Conservation (phyloP, 768 basidiomycete species). For the Piloderma croceum region DNA sequence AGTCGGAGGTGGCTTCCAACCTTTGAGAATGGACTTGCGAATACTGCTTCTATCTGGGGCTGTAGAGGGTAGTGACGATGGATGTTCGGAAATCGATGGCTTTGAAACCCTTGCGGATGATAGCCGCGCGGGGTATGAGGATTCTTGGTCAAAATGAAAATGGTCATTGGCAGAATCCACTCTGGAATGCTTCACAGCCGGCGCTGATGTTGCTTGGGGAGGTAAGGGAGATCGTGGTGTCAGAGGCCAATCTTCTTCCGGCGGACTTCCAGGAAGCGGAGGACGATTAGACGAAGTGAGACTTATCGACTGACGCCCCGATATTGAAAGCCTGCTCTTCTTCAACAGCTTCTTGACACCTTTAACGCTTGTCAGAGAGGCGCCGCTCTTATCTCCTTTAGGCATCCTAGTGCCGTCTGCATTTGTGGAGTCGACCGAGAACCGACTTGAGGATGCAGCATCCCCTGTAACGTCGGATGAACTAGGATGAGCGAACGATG, state of each 20-base stretch:
- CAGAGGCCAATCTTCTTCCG: too few species aligned
- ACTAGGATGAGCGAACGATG: too few species aligned
- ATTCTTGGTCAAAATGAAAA: conserved; percentile 69
- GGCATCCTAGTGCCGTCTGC: conserved; percentile 9
- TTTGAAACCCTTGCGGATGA: too few species aligned
- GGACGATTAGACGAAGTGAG: too few species aligned
- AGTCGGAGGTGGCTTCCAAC: conserved; percentile 47
- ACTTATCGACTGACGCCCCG: conserved; percentile 15
- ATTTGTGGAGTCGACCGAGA: conserved; percentile 70
- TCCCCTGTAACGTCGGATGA: too few species aligned
- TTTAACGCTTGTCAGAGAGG: conserved; percentile 68
- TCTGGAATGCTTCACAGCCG: conserved; percentile 25
- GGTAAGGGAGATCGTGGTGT: conserved; percentile 1
- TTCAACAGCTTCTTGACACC: conserved; percentile 75
- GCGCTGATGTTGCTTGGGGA: neutral
- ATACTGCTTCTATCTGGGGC: conserved; percentile 40
- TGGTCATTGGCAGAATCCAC: conserved; percentile 43
- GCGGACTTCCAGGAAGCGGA: too few species aligned
- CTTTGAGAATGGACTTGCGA: conserved; percentile 71
- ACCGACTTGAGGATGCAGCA: conserved; percentile 63
- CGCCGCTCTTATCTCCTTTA: conserved; percentile 24
- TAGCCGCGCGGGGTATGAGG: conserved; percentile 49
- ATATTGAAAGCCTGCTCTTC: conserved; percentile 51
- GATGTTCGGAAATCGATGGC: too few species aligned
- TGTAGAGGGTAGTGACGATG: conserved; percentile 18